Evolutionary conservation across 805 yeast genomes (phyloP), one percentile per base, ranked within the genome.

Genomic region (Candida nitratophila): DNA sequence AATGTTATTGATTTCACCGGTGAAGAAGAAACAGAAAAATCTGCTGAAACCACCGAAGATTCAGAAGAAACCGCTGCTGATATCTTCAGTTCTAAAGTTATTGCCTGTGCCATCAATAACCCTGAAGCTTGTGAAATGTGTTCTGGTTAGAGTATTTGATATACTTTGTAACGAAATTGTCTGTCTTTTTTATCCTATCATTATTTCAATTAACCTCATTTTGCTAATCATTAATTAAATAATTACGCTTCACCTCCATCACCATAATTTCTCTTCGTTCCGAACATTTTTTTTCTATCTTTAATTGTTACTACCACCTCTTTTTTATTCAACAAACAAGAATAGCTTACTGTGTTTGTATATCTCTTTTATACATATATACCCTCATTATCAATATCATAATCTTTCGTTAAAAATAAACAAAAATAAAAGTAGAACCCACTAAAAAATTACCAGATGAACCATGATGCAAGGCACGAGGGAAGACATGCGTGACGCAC

Each of bases 71-170:
- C 68, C 20, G 91, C 82, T 55, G 79, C 72, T 47, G 96, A 91
- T 64, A 91, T 91, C 55, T 93, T 72, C 76, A 87, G 91, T 66
- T 84, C 95, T 22, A 83, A 90, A 68, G 98, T 86, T 30, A 81
- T 91, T 68, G 96, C 96, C 31, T 91, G 99, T 74, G 95, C 97
- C 45, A 89, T 93, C 64, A 82, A 86, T 65, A 91, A 93, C 71
- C 97, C 97, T 47, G 98, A 87, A 70, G 80, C 98, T 41, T 91
- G 99, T 70, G 91, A 91, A 61, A 93, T 93, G 98, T 93, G 99
- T 74, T 91, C 98, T 47, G 98, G 98, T 72, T 93, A 70, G 66
- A 15, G 35, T 32, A 32, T 32, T 32, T 32, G 35, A 32, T 32
- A 32, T 32, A n/a, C 35, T 15, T 17, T 32, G 6, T 29, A 29